Conservation (phyloP, 371 early-diverging fungal genomes). For the Lichtheimia corymbifera region DNA sequence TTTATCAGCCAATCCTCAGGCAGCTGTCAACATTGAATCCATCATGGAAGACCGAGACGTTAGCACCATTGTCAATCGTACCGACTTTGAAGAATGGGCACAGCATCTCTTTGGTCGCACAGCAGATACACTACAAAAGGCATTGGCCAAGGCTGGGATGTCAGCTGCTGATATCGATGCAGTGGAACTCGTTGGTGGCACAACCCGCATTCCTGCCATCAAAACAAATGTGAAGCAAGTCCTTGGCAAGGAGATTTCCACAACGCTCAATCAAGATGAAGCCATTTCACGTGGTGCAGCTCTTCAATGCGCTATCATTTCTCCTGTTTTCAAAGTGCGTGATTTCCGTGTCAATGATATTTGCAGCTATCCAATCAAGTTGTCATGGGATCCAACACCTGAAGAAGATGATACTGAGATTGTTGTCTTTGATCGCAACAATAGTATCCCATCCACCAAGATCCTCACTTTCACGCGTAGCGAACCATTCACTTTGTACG, state of each 20-base stretch:
- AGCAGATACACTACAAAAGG: conserved; percentile 72
- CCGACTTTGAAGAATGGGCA: conserved; percentile 86
- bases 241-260: conserved; percentile 85
- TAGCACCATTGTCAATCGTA: conserved; percentile 75
- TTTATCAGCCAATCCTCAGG: conserved; percentile 89
- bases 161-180: conserved; percentile 83
- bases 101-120: conserved; percentile 76
- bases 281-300: conserved; percentile 96
- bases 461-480: conserved; percentile 79
- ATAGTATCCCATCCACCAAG: conserved; percentile 86
- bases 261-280: conserved; percentile 97
- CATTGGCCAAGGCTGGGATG: conserved; percentile 78
- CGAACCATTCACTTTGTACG: conserved; percentile 82
- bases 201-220: conserved; percentile 92
- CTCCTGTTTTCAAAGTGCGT: conserved; percentile 96
- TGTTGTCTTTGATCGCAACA: conserved; percentile 67
- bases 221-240: conserved; percentile 84
- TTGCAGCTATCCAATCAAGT: conserved; percentile 64
- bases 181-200: conserved; percentile 93
- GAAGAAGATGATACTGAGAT: conserved; percentile 77
- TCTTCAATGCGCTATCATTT: conserved; percentile 95
- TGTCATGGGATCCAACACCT: conserved; percentile 70
- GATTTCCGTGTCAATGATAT: conserved; percentile 93
- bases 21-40: conserved; percentile 92
- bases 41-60: conserved; percentile 95